Evolutionary conservation across 352 stramenopile genomes (phyloP).

Genomic region (Phytophthora citricola): DNA sequence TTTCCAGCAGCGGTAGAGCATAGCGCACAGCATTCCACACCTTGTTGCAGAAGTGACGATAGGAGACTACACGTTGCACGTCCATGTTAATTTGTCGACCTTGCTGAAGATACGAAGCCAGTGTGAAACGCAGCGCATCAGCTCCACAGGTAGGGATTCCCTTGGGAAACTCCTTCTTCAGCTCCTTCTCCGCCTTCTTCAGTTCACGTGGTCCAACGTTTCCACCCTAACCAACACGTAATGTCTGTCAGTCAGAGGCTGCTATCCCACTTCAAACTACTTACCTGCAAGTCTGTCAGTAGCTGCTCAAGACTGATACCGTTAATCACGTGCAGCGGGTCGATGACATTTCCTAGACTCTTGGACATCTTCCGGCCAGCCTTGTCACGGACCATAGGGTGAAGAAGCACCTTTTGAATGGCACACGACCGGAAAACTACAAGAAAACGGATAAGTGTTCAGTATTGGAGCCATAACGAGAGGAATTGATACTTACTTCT

Average conservation of each 20-base stretch:
- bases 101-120: constrained; percentile 95
- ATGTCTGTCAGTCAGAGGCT: constrained; percentile 2
- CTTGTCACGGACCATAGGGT: constrained; percentile 99
- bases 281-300: constrained; percentile 91
- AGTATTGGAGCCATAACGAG: neutral
- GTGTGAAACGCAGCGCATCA: constrained; percentile 97
- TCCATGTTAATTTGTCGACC: constrained; percentile 91
- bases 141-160: constrained; percentile 98
- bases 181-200: constrained; percentile 95
- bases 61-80: constrained; percentile 82
- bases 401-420: constrained; percentile 99
- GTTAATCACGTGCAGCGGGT: constrained; percentile 98
- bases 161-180: constrained; percentile 97
- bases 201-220: constrained; percentile 92
- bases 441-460: neutral
- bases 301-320: constrained; percentile 95
- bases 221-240: constrained; percentile 45
- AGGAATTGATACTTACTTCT: constrained; percentile 71
- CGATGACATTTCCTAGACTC: constrained; percentile 99
- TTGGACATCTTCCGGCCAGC: constrained; percentile 99
- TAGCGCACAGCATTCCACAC: constrained; percentile 89
- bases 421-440: constrained; percentile 93
- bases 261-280: neutral
- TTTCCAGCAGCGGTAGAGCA: constrained; percentile 66
- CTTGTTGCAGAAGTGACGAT: constrained; percentile 92